Evolutionary conservation across 73 alveolate genomes (phyloP), one percentile per base, ranked within the genome.

Genomic region (Durusdinium trenchii): DNA sequence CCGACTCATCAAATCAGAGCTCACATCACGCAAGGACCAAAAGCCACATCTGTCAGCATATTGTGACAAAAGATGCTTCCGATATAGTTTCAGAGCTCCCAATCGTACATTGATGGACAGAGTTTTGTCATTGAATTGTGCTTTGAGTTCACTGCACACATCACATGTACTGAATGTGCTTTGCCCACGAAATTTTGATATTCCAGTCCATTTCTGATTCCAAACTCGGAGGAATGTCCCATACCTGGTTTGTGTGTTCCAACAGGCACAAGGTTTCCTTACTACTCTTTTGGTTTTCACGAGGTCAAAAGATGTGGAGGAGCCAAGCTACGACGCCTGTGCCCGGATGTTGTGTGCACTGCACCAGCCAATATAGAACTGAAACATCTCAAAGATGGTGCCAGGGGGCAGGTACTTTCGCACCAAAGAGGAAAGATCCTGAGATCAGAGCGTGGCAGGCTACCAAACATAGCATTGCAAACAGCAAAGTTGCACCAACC

Each of bases 301-400:
- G n/a, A n/a, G n/a, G n/a, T n/a, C n/a, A n/a, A n/a, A n/a, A n/a
- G n/a, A n/a, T n/a, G n/a, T n/a, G n/a, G n/a, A n/a, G n/a, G n/a
- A 10, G 51, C 60, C 43, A 40, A 40, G 95, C n/a, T 45, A n/a
- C 95, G 95, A 57, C 1, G 94, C 94, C 32, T 32, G 28, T 35
- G 40, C 73, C 0, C 30, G 51, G 40, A 85, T 85, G 28, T 52
- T 40, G 40, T 85, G 94, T 16, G 79, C 78, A 23, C 18, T 79
- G 38, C 94, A 52, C 94, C 94, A 85, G 9, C 94, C 94, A n/a
- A 26, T 38, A 43, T 85, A 85, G 79, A 52, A 85, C 28, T 85
- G 94, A 45, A 36, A 85, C 28, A 38, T 4, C 32, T 85, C 94
- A n/a, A 85, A 85, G 43, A 85, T 36, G n/a, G 78, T 85, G 26